These are phyloP conservation scores for Wickerhamomyces mucosus DNA, from an alignment of 805 yeast species.

Conservation along the genomic window DNA sequence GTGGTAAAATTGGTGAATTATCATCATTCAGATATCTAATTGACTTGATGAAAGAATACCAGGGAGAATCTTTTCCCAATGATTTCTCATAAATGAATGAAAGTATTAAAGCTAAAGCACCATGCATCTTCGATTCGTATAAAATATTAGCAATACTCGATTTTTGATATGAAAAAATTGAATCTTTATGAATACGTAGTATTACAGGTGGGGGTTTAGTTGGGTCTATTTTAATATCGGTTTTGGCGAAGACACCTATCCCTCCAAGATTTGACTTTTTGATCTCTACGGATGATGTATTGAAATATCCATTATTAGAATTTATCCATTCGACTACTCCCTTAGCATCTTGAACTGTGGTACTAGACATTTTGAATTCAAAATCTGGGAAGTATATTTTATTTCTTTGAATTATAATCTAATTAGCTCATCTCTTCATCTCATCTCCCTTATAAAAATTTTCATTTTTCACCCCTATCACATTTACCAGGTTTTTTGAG, in stretches of 20 bases:
- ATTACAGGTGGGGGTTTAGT: conserved; percentile 24
- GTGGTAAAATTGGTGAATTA: conserved; percentile 36
- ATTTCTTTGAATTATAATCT: no score
- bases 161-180: conserved; percentile 48
- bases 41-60: conserved; percentile 58
- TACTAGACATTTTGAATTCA: conserved; percentile 31
- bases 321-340: conserved; percentile 39
- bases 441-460: no score
- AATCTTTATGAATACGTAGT: conserved; percentile 51
- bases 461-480: no score
- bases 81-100: conserved; percentile 66
- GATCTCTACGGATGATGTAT: conserved; percentile 34
- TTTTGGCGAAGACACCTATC: conserved; percentile 58
- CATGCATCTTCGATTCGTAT: conserved; percentile 47
- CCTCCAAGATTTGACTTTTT: conserved; percentile 50
- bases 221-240: conserved; percentile 26
- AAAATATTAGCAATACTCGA: conserved; percentile 59
- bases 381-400: no score
- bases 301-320: conserved; percentile 44
- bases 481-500: no score
- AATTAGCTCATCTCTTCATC: no score
- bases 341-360: conserved; percentile 16
- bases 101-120: conserved; percentile 57
- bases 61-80: conserved; percentile 60
- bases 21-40: conserved; percentile 27